Conservation (phyloP, 345 rosid species). For the Populus simonii region DNA sequence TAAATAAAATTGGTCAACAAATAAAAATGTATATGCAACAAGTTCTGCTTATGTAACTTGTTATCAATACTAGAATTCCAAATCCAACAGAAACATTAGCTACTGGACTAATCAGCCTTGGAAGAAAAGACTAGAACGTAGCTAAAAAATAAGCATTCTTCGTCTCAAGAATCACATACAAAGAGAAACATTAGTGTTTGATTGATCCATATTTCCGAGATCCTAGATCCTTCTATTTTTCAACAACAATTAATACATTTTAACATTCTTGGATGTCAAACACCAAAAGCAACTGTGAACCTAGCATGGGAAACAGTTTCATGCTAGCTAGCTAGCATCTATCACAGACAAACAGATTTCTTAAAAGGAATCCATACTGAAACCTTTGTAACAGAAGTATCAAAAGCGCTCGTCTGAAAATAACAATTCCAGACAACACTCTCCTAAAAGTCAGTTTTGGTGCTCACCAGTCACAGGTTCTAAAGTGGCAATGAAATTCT, state of each 20-base stretch:
- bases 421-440: not conserved
- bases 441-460: not conserved
- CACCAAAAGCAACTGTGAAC: not conserved
- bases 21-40: not conserved
- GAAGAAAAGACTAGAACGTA: not conserved
- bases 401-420: not conserved
- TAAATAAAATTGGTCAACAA: not conserved
- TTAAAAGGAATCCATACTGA: not conserved
- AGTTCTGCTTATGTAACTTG: not conserved
- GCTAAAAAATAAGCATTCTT: not conserved
- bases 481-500: slow-evolving; percentile 63
- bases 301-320: not conserved
- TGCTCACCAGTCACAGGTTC: slow-evolving; percentile 86
- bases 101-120: not conserved
- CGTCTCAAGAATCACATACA: not conserved
- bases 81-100: no score
- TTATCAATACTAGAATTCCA: not conserved
- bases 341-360: not conserved
- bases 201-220: not conserved
- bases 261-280: not conserved
- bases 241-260: not conserved
- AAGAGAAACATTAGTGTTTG: not conserved
- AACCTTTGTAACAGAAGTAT: not conserved
- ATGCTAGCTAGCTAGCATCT: not conserved
- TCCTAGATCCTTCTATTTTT: not conserved